Base-by-base conservation (phyloP, 2,329 filamentous ascomycete genomes). In the Pleoardoris graminearum region DNA sequence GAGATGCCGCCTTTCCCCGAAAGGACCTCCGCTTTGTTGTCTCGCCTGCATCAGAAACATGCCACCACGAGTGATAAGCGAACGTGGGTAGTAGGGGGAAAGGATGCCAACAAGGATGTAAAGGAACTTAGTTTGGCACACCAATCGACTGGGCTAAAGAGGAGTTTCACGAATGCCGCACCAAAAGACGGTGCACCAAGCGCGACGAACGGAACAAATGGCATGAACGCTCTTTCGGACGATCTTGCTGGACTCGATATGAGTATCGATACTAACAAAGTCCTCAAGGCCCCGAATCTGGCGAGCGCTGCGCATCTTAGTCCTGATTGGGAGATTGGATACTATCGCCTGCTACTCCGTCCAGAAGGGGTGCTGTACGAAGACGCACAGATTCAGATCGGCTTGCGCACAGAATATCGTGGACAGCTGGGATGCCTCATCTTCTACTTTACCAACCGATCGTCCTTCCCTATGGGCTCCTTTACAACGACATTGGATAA, bases 1-100 rank as follows among this genome's bases (percentile, higher is more conserved):
- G 94, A 99, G 73, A 99, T 99, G 95, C 94, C 94, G 2, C 92
- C 94, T 0, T 99, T 97, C 76, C 95, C 94, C 0, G 92, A 99
- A 73, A 82, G 95, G 54, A 87, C 96, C 53, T 97, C 94, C 4
- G 93, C 94, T 1, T 79, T 99, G 23, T 80, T 99, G 10, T 97
- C 93, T 33, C 84, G 94, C 52, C 81, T 99, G 44, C 93, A 99
- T 75, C 91, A 96, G 75, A 97, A 96, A 77, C 91, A 95, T 66
- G 89, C 89, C 42, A 90, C 89, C 55, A 94, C 91, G 12, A 96
- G 90, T 69, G 94, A 99, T 73, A 95, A 95, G 77, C 85, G 93
- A 56, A 97, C 94, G 1, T 99, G 94, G 94, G 87, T 97, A 22
- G 90, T 97, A n/a, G 93, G 93, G 57, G 93, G 91, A 54, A 97